Evolutionary conservation across 2,329 filamentous ascomycete genomes (phyloP), one percentile per base, ranked within the genome.

Genomic region (Pochonia chlamydosporia): DNA sequence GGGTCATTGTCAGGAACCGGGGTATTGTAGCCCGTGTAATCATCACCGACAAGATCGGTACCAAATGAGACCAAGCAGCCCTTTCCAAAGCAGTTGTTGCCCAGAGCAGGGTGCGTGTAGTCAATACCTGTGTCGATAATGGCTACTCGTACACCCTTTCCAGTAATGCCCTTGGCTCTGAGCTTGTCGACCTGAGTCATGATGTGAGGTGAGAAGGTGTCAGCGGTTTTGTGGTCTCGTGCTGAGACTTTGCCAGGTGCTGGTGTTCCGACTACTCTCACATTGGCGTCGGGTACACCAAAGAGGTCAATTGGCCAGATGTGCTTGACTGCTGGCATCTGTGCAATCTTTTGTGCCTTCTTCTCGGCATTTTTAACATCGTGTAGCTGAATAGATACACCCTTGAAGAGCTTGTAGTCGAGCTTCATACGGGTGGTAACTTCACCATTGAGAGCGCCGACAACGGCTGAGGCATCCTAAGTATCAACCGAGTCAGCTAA

Each of bases 41-140:
- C 44, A 46, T 74, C 67, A 9, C 70, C 70, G 3, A 70, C 63
- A 42, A 75, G 58, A 35, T 75, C 72, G 25, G 61, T 64, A 2
- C 74, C 73, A 46, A 62, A 63, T 5, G 64, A 61, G 8, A 77
- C 67, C 11, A 74, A 63, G 51, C 64, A 74, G 0, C 70, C 71
- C 21, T 40, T 20, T 3, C 74, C 74, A 50, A 74, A 75, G 44
- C 72, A 70, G 5, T 71, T 71, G 30, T 31, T 41, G 13, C 82
- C 82, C 0, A 85, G 72, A 20, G 78, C 77, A 2, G 79, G 76
- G 54, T 85, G 81, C 0, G 65, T 73, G 56, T 84, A 85, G 58
- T 85, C 81, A 40, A 82, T 65, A 55, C 77, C 76, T 20, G 69
- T 75, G 55, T 80, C 77, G 20, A 81, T 66, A 9, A 81, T 62